Evolutionary conservation across 2,329 filamentous ascomycete genomes (phyloP).

Genomic region (Pyricularia grisea): DNA sequence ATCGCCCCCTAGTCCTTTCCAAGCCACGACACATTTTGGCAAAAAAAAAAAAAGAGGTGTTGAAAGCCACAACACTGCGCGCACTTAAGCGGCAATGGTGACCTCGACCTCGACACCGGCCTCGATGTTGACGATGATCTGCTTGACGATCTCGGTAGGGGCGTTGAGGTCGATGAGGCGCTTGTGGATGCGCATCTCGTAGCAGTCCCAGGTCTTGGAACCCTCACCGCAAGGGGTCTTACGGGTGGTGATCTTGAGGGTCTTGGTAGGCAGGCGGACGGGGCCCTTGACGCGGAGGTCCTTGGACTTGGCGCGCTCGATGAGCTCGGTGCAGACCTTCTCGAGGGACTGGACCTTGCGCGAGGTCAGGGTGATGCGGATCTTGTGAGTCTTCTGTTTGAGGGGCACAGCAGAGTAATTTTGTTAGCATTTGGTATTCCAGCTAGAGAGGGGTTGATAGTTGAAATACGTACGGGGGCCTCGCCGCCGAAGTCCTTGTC

Average conservation of each 20-base stretch:
- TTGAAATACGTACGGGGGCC: conserved; percentile 1
- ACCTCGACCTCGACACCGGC: conserved; percentile 7
- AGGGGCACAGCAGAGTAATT: background rate
- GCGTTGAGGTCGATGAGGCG: conserved; percentile 94
- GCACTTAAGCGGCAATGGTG: conserved; percentile 5
- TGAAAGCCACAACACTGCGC: background rate
- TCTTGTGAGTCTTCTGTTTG: conserved; percentile 5
- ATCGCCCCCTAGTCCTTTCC: background rate
- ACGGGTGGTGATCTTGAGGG: conserved; percentile 90
- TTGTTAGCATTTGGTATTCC: background rate
- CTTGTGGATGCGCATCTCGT: conserved; percentile 99
- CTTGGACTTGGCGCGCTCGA: conserved; percentile 98
- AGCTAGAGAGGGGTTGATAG: background rate
- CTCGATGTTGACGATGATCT: conserved; percentile 79
- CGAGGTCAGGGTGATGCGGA: conserved; percentile 87
- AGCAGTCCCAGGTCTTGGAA: conserved; percentile 99
- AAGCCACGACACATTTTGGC: background rate
- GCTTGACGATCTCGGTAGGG: conserved; percentile 95
- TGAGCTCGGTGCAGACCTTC: conserved; percentile 97
- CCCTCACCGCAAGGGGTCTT: conserved; percentile 99
- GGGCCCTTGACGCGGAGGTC: conserved; percentile 97
- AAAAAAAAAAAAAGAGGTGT: background rate
- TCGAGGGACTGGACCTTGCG: conserved; percentile 93
- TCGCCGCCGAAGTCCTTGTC: conserved; percentile 6
- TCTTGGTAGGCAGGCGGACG: conserved; percentile 95